Percentiles rank a stretch among this genome's conserved stretches.
These are phyloP conservation scores for Jimgerdemannia lactiflua DNA, from an alignment of 192 early-diverging fungal genomes.

Conservation along the genomic window DNA sequence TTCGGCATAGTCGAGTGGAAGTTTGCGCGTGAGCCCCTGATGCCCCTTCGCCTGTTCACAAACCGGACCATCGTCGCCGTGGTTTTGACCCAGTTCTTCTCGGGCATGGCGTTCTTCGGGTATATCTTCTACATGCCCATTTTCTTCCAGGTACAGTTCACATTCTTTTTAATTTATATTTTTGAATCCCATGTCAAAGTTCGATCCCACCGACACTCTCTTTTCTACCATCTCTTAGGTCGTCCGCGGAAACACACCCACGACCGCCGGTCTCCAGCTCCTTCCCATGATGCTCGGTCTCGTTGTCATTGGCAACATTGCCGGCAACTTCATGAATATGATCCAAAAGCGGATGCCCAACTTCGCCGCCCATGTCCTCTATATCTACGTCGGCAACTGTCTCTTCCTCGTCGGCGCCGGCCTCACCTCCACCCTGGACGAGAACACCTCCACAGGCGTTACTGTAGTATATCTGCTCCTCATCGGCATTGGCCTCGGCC, in stretches of 20 bases:
- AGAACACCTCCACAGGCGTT: constrained; percentile 40
- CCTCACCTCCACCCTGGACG: constrained; percentile 52
- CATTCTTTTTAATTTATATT: constrained; percentile 21
- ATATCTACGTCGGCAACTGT: constrained; percentile 59
- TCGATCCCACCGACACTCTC: no score
- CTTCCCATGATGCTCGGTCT: constrained; percentile 72
- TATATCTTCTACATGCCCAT: constrained; percentile 76
- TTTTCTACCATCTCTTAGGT: constrained; percentile 15
- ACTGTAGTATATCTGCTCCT: constrained; percentile 64
- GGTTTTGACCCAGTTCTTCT: constrained; percentile 61
- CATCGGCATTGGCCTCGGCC: constrained; percentile 72
- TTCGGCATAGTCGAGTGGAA: constrained; percentile 60
- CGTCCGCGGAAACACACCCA: constrained; percentile 66
- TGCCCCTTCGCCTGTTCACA: constrained; percentile 60
- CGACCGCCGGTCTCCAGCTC: constrained; percentile 63
- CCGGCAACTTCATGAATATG: constrained; percentile 59
- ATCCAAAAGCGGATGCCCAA: constrained; percentile 47
- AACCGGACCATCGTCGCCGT: constrained; percentile 58
- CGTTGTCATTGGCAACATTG: constrained; percentile 55
- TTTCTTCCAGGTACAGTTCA: constrained; percentile 60
- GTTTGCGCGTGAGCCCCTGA: constrained; percentile 73
- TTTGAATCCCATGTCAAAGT: constrained; percentile 46
- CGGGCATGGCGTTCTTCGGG: constrained; percentile 57
- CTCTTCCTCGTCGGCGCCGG: constrained; percentile 58
- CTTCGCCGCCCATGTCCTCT: constrained; percentile 56